These are phyloP conservation scores for Corylus heterophylla DNA, from an alignment of 306 rosid genomes.

Conservation along the genomic window DNA sequence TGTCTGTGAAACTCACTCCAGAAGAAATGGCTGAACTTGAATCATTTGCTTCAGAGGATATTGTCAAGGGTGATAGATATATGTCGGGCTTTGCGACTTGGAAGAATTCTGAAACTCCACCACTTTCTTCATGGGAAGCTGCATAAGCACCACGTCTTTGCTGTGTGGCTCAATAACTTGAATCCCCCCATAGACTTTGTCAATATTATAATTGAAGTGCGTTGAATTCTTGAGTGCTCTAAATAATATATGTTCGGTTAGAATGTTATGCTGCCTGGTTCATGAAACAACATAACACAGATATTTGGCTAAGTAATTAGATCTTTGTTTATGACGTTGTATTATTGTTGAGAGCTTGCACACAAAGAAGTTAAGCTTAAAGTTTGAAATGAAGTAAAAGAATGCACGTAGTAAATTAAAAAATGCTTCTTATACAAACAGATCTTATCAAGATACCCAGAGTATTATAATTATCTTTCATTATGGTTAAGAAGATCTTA, in stretches of 20 bases:
- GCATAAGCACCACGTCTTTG: background rate
- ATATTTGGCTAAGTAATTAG: background rate
- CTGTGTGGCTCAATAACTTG: background rate
- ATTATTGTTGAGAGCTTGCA: too few relatives aligned
- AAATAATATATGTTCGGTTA: background rate
- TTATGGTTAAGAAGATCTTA: too few relatives aligned
- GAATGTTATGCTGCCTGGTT: background rate
- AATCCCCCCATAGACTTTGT: background rate
- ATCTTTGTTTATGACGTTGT: too few relatives aligned
- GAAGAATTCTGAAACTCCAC: constrained; percentile 56
- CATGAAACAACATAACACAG: background rate
- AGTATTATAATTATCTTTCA: too few relatives aligned
- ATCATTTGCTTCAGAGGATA: constrained; percentile 46
- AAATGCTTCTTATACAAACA: too few relatives aligned
- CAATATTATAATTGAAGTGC: background rate
- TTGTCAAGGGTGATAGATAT: constrained; percentile 49
- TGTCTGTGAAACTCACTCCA: constrained; percentile 58
- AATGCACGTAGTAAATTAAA: too few relatives aligned
- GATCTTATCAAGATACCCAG: too few relatives aligned
- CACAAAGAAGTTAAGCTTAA: too few relatives aligned
- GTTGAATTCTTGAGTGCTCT: background rate
- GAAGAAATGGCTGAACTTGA: constrained; percentile 63
- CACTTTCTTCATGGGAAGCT: constrained; percentile 51
- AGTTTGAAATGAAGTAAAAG: too few relatives aligned
- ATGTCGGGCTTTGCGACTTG: constrained; percentile 12